phyloP scores from a whole-genome alignment of 495 filamentous ascomycete genomes.

The Hypomontagnella monticulosa region DNA sequence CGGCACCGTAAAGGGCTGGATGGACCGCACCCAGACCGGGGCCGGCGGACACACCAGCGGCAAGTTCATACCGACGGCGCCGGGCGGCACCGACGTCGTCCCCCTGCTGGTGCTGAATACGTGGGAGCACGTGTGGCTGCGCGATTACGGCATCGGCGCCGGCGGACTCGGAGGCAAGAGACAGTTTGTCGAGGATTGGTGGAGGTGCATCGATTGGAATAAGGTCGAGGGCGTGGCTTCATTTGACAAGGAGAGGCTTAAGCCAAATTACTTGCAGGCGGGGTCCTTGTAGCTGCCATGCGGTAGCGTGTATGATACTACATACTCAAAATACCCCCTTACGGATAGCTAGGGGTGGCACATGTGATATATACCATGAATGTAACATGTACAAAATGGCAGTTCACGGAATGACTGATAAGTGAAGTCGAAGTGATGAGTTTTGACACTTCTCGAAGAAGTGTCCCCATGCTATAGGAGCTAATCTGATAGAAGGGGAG shows the following conservation, averaged over 20 bases:
- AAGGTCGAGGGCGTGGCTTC: constrained; percentile 61
- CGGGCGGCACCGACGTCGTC: constrained; percentile 73
- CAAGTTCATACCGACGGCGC: constrained; percentile 54
- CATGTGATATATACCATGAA: constrained; percentile 37
- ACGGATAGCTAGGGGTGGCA: constrained; percentile 18
- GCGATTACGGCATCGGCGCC: constrained; percentile 75
- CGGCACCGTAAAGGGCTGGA: constrained; percentile 22
- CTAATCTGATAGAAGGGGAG: no score
- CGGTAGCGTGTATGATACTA: constrained; percentile 42
- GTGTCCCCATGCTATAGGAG: no score
- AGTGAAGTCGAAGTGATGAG: not conserved
- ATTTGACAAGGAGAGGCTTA: constrained; percentile 23
- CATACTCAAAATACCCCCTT: constrained; percentile 29
- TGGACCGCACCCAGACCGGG: constrained; percentile 51
- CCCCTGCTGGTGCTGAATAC: constrained; percentile 92
- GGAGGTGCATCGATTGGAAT: constrained; percentile 86
- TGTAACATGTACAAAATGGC: no score
- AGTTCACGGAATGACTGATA: not conserved
- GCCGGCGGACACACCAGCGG: constrained; percentile 49
- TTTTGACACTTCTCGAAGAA: not conserved
- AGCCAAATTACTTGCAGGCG: not conserved
- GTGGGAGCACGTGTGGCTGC: constrained; percentile 94
- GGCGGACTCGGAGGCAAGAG: constrained; percentile 69
- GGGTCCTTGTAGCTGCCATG: not conserved
- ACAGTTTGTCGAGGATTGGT: constrained; percentile 81